Evolutionary conservation across 1,284 basidiomycete genomes (phyloP).

Genomic region (Leccinum ponderosum): DNA sequence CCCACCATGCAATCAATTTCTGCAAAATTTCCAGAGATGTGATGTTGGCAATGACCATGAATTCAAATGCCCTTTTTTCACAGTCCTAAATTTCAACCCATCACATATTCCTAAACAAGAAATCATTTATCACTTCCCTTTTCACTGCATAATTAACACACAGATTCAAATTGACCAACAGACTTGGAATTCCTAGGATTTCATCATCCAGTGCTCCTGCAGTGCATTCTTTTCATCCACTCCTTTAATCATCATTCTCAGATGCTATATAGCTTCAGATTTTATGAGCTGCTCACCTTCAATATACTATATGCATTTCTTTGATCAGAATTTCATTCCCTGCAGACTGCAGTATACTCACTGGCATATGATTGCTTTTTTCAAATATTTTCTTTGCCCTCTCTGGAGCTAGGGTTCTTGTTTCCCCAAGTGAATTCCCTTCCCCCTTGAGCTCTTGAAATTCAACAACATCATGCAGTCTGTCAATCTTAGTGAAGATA

Average conservation of each 20-base stretch:
- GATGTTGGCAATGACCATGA: no score
- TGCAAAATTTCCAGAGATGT: no score
- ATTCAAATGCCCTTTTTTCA: no score
- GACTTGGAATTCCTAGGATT: not conserved
- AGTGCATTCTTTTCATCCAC: not conserved
- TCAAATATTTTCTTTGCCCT: conserved; percentile 1
- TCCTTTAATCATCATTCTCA: not conserved
- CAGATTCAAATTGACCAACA: no score
- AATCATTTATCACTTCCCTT: not conserved
- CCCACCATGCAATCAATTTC: no score
- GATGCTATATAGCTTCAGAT: no score
- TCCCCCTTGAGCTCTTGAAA: not conserved
- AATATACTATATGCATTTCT: not conserved
- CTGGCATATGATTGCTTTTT: not conserved
- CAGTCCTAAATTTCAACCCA: no score
- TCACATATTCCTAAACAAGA: no score
- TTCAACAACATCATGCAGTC: conserved; percentile 3
- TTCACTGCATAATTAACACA: no score
- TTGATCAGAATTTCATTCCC: not conserved
- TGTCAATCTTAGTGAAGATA: conserved; percentile 17
- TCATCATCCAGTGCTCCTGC: not conserved
- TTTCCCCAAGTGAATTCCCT: not conserved
- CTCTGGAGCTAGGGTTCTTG: not conserved
- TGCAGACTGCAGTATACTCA: not conserved
- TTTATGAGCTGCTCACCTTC: not conserved